phyloP scores from a whole-genome alignment of 331 rosid species.

The Quercus lobata region DNA sequence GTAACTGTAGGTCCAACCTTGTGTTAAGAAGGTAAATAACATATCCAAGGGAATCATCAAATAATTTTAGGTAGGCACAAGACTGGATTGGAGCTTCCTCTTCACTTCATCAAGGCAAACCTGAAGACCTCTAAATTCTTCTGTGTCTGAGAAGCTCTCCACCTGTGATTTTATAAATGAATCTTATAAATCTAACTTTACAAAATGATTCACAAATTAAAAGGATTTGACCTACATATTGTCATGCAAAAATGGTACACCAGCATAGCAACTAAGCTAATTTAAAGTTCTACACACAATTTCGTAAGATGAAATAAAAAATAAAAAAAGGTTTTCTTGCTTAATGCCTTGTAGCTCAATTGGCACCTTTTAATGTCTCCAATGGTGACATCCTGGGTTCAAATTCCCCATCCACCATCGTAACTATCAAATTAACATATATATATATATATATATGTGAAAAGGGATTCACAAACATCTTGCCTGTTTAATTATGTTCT shows the following conservation, averaged over 20 bases:
- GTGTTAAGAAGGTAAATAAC: neutral
- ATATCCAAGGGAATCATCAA: neutral
- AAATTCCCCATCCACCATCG: too few relatives aligned
- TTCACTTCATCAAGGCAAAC: constrained; percentile 64
- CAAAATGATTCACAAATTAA: neutral
- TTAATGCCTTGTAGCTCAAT: too few relatives aligned
- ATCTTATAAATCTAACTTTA: neutral
- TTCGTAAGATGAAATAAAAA: neutral
- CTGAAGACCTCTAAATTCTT: constrained; percentile 65
- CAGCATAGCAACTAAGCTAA: neutral
- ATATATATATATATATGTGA: neutral
- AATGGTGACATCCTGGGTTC: too few relatives aligned
- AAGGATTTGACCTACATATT: neutral
- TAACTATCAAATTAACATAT: too few relatives aligned
- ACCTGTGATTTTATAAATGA: constrained; percentile 42
- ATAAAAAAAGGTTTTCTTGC: too few relatives aligned
- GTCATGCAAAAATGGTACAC: neutral
- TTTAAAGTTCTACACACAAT: neutral
- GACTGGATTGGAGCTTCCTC: constrained; percentile 45
- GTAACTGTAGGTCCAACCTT: neutral
- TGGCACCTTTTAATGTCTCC: too few relatives aligned
- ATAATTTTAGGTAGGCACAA: constrained; percentile 23
- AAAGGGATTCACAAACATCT: constrained; percentile 3
- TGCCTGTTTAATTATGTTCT: constrained; percentile 76
- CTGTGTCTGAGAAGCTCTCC: constrained; percentile 49